Evolutionary conservation across 805 yeast species (phyloP).

Genomic region (Candida orba): DNA sequence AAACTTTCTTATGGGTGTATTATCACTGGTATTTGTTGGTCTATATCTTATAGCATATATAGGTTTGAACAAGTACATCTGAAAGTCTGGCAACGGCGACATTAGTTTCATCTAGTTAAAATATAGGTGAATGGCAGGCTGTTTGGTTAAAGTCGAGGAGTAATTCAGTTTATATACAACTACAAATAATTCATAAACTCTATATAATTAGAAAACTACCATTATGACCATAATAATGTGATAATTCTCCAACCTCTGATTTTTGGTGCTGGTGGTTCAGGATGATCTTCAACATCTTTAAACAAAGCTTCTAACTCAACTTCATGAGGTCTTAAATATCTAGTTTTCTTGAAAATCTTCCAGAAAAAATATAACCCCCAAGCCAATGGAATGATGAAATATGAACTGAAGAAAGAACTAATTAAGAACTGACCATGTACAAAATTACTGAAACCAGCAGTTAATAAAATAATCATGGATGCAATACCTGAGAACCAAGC

Average conservation of each 20-base stretch:
- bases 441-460: constrained; percentile 30
- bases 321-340: constrained; percentile 28
- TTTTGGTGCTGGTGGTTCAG: constrained; percentile 18
- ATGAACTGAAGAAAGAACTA: constrained; percentile 7
- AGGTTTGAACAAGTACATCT: too few relatives aligned
- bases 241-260: constrained; percentile 12
- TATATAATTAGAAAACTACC: too few relatives aligned
- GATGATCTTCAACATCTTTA: constrained; percentile 22
- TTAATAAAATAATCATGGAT: constrained; percentile 23
- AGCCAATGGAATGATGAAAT: constrained; percentile 20
- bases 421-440: constrained; percentile 23
- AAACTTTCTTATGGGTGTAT: too few relatives aligned
- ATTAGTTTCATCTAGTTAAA: too few relatives aligned
- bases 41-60: too few relatives aligned
- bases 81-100: too few relatives aligned
- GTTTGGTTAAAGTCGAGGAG: too few relatives aligned
- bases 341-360: constrained; percentile 27
- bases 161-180: too few relatives aligned
- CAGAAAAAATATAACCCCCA: constrained; percentile 24
- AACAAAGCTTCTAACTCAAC: constrained; percentile 32
- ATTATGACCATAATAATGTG: constrained; percentile 11
- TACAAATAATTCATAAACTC: too few relatives aligned
- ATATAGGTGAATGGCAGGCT: too few relatives aligned
- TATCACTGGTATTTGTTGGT: too few relatives aligned
- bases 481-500: constrained; percentile 26